These are phyloP conservation scores for Erodium texanum DNA, from an alignment of 441 rosid species.

Conservation along the genomic window DNA sequence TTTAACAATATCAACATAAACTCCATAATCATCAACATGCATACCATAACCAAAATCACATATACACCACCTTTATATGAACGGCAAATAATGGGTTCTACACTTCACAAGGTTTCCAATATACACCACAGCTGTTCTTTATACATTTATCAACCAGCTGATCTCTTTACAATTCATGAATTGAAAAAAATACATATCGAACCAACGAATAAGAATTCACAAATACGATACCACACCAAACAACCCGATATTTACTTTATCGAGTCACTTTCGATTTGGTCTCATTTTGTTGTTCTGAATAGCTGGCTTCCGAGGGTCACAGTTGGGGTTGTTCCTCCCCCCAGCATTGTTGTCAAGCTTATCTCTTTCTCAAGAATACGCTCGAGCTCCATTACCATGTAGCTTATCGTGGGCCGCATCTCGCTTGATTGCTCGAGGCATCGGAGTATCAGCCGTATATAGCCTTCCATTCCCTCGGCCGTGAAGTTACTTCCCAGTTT, in stretches of 20 bases:
- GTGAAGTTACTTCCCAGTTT: slow-evolving; percentile 53
- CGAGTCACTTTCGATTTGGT: too few relatives aligned
- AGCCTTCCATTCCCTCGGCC: slow-evolving; percentile 55
- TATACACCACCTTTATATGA: slow-evolving; percentile 31
- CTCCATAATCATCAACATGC: too few relatives aligned
- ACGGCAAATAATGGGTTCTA: slow-evolving; percentile 29
- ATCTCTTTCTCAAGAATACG: slow-evolving; percentile 50
- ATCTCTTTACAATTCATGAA: slow-evolving; percentile 24
- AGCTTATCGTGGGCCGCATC: slow-evolving; percentile 47
- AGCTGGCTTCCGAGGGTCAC: slow-evolving; percentile 65
- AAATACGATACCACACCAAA: neutral
- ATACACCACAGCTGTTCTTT: slow-evolving; percentile 55
- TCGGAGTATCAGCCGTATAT: slow-evolving; percentile 33
- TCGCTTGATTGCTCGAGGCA: slow-evolving; percentile 52
- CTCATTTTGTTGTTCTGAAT: slow-evolving; percentile 35
- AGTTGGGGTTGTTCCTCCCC: slow-evolving; percentile 47
- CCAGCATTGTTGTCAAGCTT: slow-evolving; percentile 57
- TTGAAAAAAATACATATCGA: neutral
- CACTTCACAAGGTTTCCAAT: slow-evolving; percentile 23
- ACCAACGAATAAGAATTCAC: neutral
- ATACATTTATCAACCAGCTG: slow-evolving; percentile 84
- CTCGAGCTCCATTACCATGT: slow-evolving; percentile 49
- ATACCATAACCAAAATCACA: too few relatives aligned
- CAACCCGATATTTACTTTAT: too few relatives aligned
- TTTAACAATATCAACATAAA: too few relatives aligned